A percentile compares a stretch with the other conserved stretches of the same genome.
Evolutionary conservation across 805 yeast species (phyloP).

Genomic region (Kazachstania martiniae): DNA sequence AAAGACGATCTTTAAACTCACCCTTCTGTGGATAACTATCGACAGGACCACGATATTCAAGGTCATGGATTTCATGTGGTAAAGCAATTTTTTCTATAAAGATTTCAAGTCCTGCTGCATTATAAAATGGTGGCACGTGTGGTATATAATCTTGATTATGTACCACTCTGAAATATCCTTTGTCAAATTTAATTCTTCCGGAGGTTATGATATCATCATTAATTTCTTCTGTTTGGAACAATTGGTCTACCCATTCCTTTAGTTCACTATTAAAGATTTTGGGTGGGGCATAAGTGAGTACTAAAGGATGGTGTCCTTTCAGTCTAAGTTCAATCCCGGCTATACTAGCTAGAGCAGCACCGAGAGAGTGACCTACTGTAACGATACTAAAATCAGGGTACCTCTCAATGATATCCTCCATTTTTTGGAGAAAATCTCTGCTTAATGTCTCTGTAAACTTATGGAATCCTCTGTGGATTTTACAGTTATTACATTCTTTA

Average conservation of each 20-base stretch:
- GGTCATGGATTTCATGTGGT: conserved; percentile 23
- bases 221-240: conserved; percentile 33
- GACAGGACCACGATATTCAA: conserved; percentile 18
- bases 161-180: conserved; percentile 43
- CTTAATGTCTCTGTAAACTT: conserved; percentile 35
- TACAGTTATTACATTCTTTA: conserved; percentile 38
- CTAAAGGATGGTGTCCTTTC: conserved; percentile 42
- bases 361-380: conserved; percentile 66
- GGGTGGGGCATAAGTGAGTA: conserved; percentile 55
- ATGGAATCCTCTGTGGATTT: conserved; percentile 57
- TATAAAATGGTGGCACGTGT: conserved; percentile 41
- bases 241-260: conserved; percentile 39
- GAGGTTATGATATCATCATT: conserved; percentile 15
- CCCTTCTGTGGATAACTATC: conserved; percentile 1
- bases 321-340: conserved; percentile 51
- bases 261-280: conserved; percentile 47
- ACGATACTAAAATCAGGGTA: conserved; percentile 41
- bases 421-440: conserved; percentile 27
- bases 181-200: conserved; percentile 17
- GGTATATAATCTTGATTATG: conserved; percentile 54
- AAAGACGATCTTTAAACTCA: conserved; percentile 1
- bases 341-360: conserved; percentile 58
- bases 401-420: conserved; percentile 27
- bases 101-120: conserved; percentile 45
- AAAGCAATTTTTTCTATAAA: conserved; percentile 30